A percentile compares a stretch with the other conserved stretches of the same genome.
phyloP scores from a whole-genome alignment of 73 alveolate species.

The Tetrahymena borealis region DNA sequence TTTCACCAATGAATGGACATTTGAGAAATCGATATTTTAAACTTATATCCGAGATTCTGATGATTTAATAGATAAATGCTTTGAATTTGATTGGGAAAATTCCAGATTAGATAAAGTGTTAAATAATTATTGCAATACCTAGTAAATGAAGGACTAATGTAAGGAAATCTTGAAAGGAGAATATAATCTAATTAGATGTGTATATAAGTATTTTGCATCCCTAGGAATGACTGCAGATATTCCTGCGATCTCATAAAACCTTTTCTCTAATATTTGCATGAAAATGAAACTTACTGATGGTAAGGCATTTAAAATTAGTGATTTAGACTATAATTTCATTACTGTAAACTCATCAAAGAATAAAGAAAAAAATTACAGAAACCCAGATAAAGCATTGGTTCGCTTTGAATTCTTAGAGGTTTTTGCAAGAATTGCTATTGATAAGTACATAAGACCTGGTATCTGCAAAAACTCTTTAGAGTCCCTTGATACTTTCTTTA shows the following conservation, averaged over 20 bases:
- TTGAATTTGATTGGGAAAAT: slow-evolving; percentile 81
- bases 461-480: neutral
- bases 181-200: neutral
- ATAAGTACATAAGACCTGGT: slow-evolving; percentile 43
- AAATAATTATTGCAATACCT: neutral
- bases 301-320: neutral
- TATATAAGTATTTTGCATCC: slow-evolving; percentile 24
- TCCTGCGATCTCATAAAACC: neutral
- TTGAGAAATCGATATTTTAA: slow-evolving; percentile 53
- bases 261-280: neutral
- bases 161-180: slow-evolving; percentile 9
- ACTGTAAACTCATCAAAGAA: slow-evolving; percentile 39
- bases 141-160: neutral
- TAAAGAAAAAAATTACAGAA: slow-evolving; percentile 43
- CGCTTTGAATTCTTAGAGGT: slow-evolving; percentile 58
- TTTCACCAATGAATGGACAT: slow-evolving; percentile 38
- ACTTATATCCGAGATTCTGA: slow-evolving; percentile 59
- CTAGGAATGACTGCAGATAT: slow-evolving; percentile 4
- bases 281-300: neutral
- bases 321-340: slow-evolving; percentile 1
- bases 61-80: slow-evolving; percentile 57
- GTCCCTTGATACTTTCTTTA: neutral
- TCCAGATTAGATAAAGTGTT: neutral
- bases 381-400: slow-evolving; percentile 47
- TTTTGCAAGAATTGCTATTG: slow-evolving; percentile 52